Evolutionary conservation across 2,329 filamentous ascomycete species (phyloP).

Genomic region (Orbilia blumenaviensis): DNA sequence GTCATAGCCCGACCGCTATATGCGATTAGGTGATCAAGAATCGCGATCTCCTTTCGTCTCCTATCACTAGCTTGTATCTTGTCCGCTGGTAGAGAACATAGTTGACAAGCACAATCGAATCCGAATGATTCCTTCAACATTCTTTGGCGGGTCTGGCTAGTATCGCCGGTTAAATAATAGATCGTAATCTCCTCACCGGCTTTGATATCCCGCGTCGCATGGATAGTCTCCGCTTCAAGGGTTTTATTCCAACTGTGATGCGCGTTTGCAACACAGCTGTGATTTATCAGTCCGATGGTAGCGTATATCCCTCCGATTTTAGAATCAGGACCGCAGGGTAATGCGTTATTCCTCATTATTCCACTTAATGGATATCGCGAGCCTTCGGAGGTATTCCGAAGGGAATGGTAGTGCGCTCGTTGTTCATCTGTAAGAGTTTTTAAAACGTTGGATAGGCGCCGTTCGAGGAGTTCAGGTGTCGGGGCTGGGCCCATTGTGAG

Average conservation of each 20-base stretch:
- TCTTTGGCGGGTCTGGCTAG: slow-evolving; percentile 55
- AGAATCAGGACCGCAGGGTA: slow-evolving; percentile 58
- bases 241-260: slow-evolving; percentile 59
- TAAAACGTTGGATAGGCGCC: slow-evolving; percentile 49
- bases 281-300: slow-evolving; percentile 60
- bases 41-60: slow-evolving; percentile 58
- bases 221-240: slow-evolving; percentile 58
- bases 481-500: slow-evolving; percentile 57
- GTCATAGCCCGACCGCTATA: slow-evolving; percentile 54
- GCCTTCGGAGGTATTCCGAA: slow-evolving; percentile 58
- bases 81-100: slow-evolving; percentile 58
- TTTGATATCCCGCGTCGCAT: slow-evolving; percentile 58
- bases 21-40: slow-evolving; percentile 60
- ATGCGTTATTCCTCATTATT: slow-evolving; percentile 59
- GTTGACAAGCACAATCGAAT: slow-evolving; percentile 60
- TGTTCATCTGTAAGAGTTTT: slow-evolving; percentile 53
- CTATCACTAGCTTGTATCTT: slow-evolving; percentile 58
- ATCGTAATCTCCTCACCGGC: slow-evolving; percentile 59
- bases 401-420: slow-evolving; percentile 51
- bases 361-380: too few species aligned
- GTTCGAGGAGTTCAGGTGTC: neutral
- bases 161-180: slow-evolving; percentile 51
- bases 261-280: slow-evolving; percentile 60
- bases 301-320: slow-evolving; percentile 57
- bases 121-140: slow-evolving; percentile 59